Base-by-base conservation (phyloP, 345 rosid species). In the Heritiera littoralis region DNA sequence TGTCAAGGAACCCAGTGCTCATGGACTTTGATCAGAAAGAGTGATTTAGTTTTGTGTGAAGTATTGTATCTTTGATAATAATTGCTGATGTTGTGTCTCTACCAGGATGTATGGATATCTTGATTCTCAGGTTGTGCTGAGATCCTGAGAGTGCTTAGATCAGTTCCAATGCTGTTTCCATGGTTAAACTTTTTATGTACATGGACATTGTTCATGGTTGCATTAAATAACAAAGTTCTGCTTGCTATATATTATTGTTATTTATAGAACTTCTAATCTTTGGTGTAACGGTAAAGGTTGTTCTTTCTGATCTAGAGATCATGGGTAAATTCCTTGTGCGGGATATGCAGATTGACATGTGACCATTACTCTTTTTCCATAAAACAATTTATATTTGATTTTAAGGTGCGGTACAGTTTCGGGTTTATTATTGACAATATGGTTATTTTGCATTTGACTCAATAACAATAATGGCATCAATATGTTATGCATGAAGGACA, bases 1-100 rank as follows among this genome's bases (percentile, higher is more conserved):
- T 15, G 90, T 90, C 63, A 89, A 86, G 86, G 79, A 84, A 38
- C 52, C 74, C 1, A 46, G 78, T 56, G 6, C 75, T 38, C 72
- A 59, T 43, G 52, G 77, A 20, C 43, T 58, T 75, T 75, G 55
- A 75, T 18, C 48, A 15, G 12, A 10, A 59, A 59, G 7, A 5
- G 18, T 9, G n/a, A 76, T 46, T n/a, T 43, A 35, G 63, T 32
- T 51, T 41, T 52, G 11, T 32, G 72, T 51, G 2, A 77, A n/a
- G 61, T 35, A 35, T 35, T 76, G 9, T 30, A 48, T 76, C 70
- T 15, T 30, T n/a, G 28, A 18, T 35, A 77, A 65, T 65, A 51
- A 77, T 51, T 9, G 14, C 4, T 43, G 23, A 40, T 17, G 51
- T 28, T 7, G 13, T 49, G 5, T 71, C 43, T 71, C 30, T 49